These are phyloP conservation scores for Corchorus olitorius DNA, from an alignment of 345 rosid species.

Conservation along the genomic window DNA sequence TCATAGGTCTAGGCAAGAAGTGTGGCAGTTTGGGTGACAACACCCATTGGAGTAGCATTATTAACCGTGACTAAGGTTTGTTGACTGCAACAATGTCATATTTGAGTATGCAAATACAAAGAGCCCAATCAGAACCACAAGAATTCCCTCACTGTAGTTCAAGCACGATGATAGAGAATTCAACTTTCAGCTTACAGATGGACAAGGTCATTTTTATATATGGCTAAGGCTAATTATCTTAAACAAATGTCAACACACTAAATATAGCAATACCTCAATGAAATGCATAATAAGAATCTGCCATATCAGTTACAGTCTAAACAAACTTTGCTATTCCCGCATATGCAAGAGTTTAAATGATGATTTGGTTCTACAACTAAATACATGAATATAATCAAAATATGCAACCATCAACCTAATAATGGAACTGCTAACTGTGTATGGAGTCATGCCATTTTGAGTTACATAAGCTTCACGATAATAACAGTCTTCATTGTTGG, in stretches of 20 bases:
- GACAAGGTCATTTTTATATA: not conserved
- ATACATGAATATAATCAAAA: not conserved
- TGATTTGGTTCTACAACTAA: not conserved
- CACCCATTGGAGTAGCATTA: not conserved
- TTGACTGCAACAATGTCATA: not conserved
- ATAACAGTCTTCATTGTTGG: not conserved
- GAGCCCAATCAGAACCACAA: not conserved
- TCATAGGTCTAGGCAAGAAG: not conserved
- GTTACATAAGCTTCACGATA: constrained; percentile 6
- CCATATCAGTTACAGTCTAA: not conserved
- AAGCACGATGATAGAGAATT: not conserved
- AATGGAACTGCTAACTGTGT: not conserved
- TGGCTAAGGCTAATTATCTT: not conserved
- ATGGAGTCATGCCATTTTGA: not conserved
- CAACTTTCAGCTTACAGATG: not conserved
- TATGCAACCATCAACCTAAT: not conserved
- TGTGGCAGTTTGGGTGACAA: not conserved
- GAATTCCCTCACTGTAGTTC: not conserved
- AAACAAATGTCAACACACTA: too few species aligned
- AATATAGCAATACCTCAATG: too few species aligned
- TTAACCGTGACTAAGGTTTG: not conserved
- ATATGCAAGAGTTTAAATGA: not conserved
- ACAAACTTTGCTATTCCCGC: not conserved
- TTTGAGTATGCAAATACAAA: not conserved
- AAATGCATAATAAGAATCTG: not conserved